Base-by-base conservation (phyloP, 2,329 filamentous ascomycete genomes). In the Calonectria naviculata region DNA sequence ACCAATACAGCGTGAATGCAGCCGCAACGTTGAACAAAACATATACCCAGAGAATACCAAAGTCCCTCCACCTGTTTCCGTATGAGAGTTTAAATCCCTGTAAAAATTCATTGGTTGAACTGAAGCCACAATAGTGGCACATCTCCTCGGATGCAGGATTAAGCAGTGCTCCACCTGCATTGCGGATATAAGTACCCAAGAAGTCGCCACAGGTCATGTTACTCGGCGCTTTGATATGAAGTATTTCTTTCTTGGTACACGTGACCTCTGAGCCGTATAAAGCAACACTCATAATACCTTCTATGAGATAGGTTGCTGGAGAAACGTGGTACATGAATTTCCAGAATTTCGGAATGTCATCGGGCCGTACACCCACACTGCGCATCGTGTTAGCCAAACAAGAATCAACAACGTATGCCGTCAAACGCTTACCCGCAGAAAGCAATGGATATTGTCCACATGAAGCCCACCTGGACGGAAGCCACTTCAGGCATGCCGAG, bases 311-410 rank as follows among this genome's bases (percentile, higher is more conserved):
- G 0, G 91, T 94, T 75, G 93, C 90, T 1, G 93, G 92, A 0
- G 89, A 92, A 56, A 91, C 83, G 38, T 90, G 87, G 80, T 93
- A 93, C 89, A 93, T 92, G 83, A 92, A 93, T 66, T 88, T 89
- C 93, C 93, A 94, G 84, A 94, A 93, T 3, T 88, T 84, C 0
- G 93, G 92, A 9, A 94, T 86, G 0, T 85, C 82, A 0, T 78
- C 77, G 0, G 90, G 90, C 1, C 85, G 81, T 1, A 90, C 90
- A 61, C 93, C 85, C 44, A 94, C 90, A 83, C 90, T 87, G 71
- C 2, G 0, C 3, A 17, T 0, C 17, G 28, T 4, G 29, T 77
- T 41, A 77, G 71, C 21, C 1, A 26, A 15, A 17, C 9, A 17
- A 2, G n/a, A 4, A 29, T 21, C 36, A 10, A n/a, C 12, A 8